A percentile compares a stretch with the other conserved stretches of the same genome.
Evolutionary conservation across 2,329 filamentous ascomycete species (phyloP).

Genomic region (Leptographium flavum): DNA sequence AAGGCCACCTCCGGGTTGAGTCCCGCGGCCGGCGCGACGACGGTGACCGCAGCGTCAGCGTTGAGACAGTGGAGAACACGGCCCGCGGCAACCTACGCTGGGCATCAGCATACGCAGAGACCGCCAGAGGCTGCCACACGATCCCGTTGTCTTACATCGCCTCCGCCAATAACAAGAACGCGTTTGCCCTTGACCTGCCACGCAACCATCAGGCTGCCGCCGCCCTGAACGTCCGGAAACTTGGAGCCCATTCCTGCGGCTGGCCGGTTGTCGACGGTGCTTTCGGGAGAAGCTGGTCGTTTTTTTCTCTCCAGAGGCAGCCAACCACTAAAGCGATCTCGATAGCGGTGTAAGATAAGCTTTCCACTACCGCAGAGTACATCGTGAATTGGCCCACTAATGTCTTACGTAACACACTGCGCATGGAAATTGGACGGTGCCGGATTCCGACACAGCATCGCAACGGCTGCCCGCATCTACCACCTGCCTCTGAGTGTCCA

Average conservation of each 20-base stretch:
- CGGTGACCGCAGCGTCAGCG: constrained; percentile 79
- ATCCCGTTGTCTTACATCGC: constrained; percentile 53
- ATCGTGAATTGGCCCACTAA: neutral
- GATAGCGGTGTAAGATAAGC: neutral
- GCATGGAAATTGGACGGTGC: no score
- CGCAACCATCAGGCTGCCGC: constrained; percentile 84
- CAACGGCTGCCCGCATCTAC: no score
- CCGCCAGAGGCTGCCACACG: neutral
- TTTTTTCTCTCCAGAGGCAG: neutral
- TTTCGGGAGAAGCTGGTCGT: no score
- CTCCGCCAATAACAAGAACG: constrained; percentile 86
- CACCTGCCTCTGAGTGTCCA: no score
- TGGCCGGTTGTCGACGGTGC: no score
- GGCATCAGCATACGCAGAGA: neutral
- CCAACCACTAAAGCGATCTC: neutral
- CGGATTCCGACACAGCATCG: no score
- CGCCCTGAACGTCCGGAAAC: constrained; percentile 74
- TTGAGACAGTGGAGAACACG: constrained; percentile 90
- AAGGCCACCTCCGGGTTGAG: constrained; percentile 81
- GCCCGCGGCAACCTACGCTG: constrained; percentile 72
- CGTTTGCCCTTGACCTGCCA: constrained; percentile 88
- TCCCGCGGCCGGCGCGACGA: constrained; percentile 66
- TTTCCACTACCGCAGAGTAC: neutral
- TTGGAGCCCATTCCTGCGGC: constrained; percentile 17
- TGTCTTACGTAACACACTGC: neutral